Evolutionary conservation across 257 asterid species (phyloP).

Genomic region (Forsythia suspensa): DNA sequence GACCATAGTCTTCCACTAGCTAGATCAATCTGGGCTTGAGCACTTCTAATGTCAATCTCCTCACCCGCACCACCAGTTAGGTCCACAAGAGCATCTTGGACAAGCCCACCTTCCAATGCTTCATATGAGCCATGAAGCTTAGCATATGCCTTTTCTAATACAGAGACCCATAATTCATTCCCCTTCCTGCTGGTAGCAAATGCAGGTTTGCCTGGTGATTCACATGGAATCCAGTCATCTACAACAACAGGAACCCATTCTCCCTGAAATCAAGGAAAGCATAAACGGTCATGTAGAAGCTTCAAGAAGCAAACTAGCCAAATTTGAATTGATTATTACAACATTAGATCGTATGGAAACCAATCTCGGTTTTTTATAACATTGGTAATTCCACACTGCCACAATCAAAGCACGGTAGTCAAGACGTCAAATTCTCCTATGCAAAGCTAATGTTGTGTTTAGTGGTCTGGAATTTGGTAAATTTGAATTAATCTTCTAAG

Average conservation of each 20-base stretch:
- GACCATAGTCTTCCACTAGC: slow-evolving; percentile 99
- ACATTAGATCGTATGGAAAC: neutral
- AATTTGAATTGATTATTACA: neutral
- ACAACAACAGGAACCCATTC: slow-evolving; percentile 99
- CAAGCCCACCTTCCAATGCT: slow-evolving; percentile 99
- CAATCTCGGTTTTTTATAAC: neutral
- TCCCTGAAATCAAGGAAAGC: slow-evolving; percentile 51
- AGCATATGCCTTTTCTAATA: slow-evolving; percentile 95
- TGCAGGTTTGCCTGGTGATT: slow-evolving; percentile 96
- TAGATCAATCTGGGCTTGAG: slow-evolving; percentile 94
- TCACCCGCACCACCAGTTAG: slow-evolving; percentile 99
- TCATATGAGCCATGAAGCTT: slow-evolving; percentile 99
- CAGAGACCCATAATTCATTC: slow-evolving; percentile 90
- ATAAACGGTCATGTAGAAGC: neutral
- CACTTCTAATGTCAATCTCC: slow-evolving; percentile 99
- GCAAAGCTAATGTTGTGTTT: neutral
- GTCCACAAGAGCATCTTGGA: slow-evolving; percentile 99
- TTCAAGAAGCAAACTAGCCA: neutral
- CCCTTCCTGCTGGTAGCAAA: slow-evolving; percentile 95
- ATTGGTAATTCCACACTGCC: neutral
- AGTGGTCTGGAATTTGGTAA: neutral
- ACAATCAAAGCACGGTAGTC: neutral
- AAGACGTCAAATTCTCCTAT: neutral
- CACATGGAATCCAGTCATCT: slow-evolving; percentile 99
- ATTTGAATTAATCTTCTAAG: neutral